Conservation (phyloP, 2,329 filamentous ascomycete genomes). For the Nothopassalora personata region DNA sequence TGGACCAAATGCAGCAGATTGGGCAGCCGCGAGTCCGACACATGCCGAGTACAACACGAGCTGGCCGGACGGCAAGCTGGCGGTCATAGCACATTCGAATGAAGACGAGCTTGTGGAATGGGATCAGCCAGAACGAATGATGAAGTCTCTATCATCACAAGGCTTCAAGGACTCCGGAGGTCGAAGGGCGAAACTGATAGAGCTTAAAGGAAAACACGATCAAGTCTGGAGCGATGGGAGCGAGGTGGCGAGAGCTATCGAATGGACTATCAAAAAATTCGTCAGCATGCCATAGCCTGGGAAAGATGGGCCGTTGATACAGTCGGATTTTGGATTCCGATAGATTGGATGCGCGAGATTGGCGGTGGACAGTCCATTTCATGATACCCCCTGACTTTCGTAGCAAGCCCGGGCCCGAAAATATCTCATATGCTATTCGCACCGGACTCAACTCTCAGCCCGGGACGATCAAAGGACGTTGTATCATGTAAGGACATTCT, state of each 20-base stretch:
- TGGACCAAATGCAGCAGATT: slow-evolving; percentile 46
- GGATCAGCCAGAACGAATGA: slow-evolving; percentile 56
- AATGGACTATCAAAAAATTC: slow-evolving; percentile 22
- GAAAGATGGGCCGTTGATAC: background rate
- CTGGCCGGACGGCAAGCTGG: slow-evolving; percentile 37
- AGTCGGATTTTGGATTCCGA: background rate
- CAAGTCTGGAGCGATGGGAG: slow-evolving; percentile 57
- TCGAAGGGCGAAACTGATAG: slow-evolving; percentile 37
- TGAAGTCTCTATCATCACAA: slow-evolving; percentile 42
- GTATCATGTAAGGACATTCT: no score
- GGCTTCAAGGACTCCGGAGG: slow-evolving; percentile 34
- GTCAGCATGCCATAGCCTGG: slow-evolving; percentile 4
- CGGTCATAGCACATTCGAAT: slow-evolving; percentile 43
- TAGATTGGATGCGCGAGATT: background rate
- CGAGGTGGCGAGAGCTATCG: slow-evolving; percentile 47
- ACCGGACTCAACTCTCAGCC: background rate
- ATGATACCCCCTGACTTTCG: background rate
- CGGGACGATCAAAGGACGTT: no score
- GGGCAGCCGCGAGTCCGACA: slow-evolving; percentile 54
- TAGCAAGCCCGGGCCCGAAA: background rate
- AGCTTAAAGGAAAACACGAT: slow-evolving; percentile 57
- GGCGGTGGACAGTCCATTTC: background rate
- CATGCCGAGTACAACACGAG: slow-evolving; percentile 39
- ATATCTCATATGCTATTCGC: background rate
- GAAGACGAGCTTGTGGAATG: slow-evolving; percentile 48